Conservation (phyloP, 257 asterid species). For the Agastache rugosa region DNA sequence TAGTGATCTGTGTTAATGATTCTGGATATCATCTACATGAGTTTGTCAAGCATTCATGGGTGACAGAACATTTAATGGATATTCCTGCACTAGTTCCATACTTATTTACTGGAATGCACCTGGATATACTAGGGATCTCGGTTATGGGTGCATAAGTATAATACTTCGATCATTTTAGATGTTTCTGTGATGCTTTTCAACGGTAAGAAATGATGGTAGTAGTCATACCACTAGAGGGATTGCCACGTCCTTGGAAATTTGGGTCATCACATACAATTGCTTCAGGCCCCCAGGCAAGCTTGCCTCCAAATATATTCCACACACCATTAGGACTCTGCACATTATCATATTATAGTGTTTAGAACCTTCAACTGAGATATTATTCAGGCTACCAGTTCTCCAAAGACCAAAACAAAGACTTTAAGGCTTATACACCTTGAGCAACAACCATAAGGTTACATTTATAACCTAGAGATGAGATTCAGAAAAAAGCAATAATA, state of each 20-base stretch:
- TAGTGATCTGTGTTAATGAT: background rate
- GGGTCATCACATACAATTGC: slow-evolving; percentile 35
- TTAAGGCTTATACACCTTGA: background rate
- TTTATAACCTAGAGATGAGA: background rate
- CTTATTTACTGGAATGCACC: background rate
- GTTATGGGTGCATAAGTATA: background rate
- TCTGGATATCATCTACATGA: background rate
- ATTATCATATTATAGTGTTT: background rate
- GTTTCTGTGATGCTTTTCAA: background rate
- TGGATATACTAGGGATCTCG: background rate
- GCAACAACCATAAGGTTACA: slow-evolving; percentile 4
- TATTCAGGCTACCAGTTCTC: background rate
- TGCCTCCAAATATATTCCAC: slow-evolving; percentile 34
- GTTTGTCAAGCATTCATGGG: background rate
- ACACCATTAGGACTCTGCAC: slow-evolving; percentile 32
- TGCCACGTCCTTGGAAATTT: slow-evolving; percentile 35
- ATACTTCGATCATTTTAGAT: background rate
- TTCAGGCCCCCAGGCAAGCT: slow-evolving; percentile 36
- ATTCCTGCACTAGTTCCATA: background rate
- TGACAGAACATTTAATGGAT: background rate
- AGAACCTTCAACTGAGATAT: slow-evolving; percentile 17
- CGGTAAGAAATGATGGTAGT: background rate
- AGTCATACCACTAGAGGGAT: slow-evolving; percentile 32
- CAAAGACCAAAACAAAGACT: background rate
- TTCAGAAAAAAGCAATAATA: background rate